Evolutionary conservation across 2,329 filamentous ascomycete genomes (phyloP), one percentile per base, ranked within the genome.

Genomic region (Botrytis pseudocinerea): DNA sequence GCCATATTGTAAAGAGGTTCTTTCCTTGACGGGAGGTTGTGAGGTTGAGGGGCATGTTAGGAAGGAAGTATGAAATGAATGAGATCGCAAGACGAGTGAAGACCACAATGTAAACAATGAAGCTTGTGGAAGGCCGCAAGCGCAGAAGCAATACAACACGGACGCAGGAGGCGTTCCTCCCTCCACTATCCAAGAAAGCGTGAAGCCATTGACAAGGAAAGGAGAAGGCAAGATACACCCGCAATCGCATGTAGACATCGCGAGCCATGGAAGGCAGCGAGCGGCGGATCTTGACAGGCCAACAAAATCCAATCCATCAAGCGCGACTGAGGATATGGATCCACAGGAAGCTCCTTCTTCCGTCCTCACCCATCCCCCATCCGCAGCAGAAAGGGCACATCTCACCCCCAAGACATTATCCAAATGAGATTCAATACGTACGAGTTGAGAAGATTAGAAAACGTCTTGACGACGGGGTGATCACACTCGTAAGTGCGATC

Each of bases 401-500:
- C 10, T 16, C n/a, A 32, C 16, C 6, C 22, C 25, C 4, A 22
- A 57, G 14, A 44, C 9, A 42, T 10, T 7, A 54, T 40, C n/a
- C 18, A 18, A 48, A 66, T n/a, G 6, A 42, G 20, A 38, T 38
- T 8, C 40, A 22, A 42, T 86, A 75, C 94, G 84, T 89, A 97
- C 95, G 94, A 97, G 90, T 96, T 96, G 80, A 98, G 92, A 81
- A 97, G 92, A 87, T 97, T 98, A 88, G 94, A 95, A 92, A 97
- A 98, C 95, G 94, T 97, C 86, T 93, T 97, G 93, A 89, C 92
- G 91, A 87, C 88, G 83, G 82, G 82, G 77, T 79, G 81, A 82
- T 78, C 80, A 78, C 78, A 79, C 78, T 78, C 76, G 62, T 64
- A 72, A 76, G 79, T 78, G 79, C 74, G 78, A 81, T 80, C 79